Conservation (phyloP, 2,329 filamentous ascomycete genomes). For the Stemphylium lycopersici region DNA sequence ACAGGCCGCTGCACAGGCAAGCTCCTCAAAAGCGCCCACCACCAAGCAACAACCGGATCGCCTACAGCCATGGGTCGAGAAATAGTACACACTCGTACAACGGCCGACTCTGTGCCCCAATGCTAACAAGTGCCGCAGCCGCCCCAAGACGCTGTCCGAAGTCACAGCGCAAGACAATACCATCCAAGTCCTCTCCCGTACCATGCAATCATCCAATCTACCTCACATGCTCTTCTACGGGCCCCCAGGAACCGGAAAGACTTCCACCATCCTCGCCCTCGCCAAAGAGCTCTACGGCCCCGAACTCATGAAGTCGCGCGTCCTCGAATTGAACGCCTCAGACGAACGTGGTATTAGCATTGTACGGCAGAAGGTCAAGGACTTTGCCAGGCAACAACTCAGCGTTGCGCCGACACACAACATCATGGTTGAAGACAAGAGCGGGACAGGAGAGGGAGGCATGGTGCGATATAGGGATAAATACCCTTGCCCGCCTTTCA, state of each 20-base stretch:
- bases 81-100: slow-evolving; percentile 71
- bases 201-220: slow-evolving; percentile 93
- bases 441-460: slow-evolving; percentile 30
- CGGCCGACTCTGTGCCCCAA: background rate
- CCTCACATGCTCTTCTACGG: slow-evolving; percentile 99
- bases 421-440: slow-evolving; percentile 61
- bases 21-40: slow-evolving; percentile 70
- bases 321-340: slow-evolving; percentile 98
- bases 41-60: slow-evolving; percentile 67
- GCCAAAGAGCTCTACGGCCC: slow-evolving; percentile 98
- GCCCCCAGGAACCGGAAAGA: slow-evolving; percentile 96
- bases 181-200: slow-evolving; percentile 87
- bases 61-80: slow-evolving; percentile 96
- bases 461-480: slow-evolving; percentile 60
- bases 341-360: slow-evolving; percentile 98
- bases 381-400: slow-evolving; percentile 95
- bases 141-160: slow-evolving; percentile 91
- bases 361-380: slow-evolving; percentile 96
- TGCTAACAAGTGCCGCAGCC: slow-evolving; percentile 60
- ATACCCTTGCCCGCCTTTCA: slow-evolving; percentile 96
- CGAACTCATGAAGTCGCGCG: slow-evolving; percentile 87
- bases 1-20: slow-evolving; percentile 72
- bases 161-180: slow-evolving; percentile 98
- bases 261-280: slow-evolving; percentile 93
- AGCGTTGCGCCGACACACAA: slow-evolving; percentile 73